These are phyloP conservation scores for Thelonectria blattea DNA, from an alignment of 2,329 filamentous ascomycete genomes.

Conservation along the genomic window DNA sequence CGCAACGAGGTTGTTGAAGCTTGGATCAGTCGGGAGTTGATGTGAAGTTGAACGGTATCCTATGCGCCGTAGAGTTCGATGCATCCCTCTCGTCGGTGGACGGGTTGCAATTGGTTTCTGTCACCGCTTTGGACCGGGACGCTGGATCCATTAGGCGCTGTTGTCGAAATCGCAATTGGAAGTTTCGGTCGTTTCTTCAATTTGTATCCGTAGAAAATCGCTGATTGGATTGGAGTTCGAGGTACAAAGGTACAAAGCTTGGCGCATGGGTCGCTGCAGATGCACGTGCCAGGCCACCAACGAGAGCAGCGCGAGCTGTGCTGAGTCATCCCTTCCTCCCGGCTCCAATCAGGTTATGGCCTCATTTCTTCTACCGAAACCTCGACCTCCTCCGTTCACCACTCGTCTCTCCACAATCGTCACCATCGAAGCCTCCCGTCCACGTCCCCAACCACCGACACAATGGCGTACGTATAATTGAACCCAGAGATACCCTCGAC, in stretches of 20 bases:
- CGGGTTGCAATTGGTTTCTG: slow-evolving; percentile 25
- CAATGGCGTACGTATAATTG: slow-evolving; percentile 50
- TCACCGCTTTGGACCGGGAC: slow-evolving; percentile 33
- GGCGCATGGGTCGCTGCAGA: slow-evolving; percentile 2
- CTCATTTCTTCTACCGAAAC: slow-evolving; percentile 46
- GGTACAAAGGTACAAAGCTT: slow-evolving; percentile 10
- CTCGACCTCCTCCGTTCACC: slow-evolving; percentile 38
- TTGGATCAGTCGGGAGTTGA: slow-evolving; percentile 24
- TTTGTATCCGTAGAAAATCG: slow-evolving; percentile 21
- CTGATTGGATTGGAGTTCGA: neutral
- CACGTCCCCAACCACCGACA: slow-evolving; percentile 40
- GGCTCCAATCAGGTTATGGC: slow-evolving; percentile 46
- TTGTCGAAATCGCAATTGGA: neutral
- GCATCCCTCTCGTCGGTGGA: slow-evolving; percentile 38
- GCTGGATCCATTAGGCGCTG: slow-evolving; percentile 17
- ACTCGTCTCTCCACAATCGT: slow-evolving; percentile 36
- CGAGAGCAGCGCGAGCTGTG: slow-evolving; percentile 30
- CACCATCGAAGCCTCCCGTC: slow-evolving; percentile 30
- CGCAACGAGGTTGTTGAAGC: slow-evolving; percentile 13
- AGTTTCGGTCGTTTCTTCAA: slow-evolving; percentile 2
- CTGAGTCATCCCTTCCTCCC: slow-evolving; percentile 44
- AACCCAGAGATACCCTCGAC: slow-evolving; percentile 13
- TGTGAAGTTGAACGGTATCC: slow-evolving; percentile 25
- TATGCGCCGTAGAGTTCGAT: slow-evolving; percentile 33
- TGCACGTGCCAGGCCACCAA: slow-evolving; percentile 34